These are phyloP conservation scores for Hibiscus mutabilis DNA, from an alignment of 345 rosid genomes.

Conservation along the genomic window DNA sequence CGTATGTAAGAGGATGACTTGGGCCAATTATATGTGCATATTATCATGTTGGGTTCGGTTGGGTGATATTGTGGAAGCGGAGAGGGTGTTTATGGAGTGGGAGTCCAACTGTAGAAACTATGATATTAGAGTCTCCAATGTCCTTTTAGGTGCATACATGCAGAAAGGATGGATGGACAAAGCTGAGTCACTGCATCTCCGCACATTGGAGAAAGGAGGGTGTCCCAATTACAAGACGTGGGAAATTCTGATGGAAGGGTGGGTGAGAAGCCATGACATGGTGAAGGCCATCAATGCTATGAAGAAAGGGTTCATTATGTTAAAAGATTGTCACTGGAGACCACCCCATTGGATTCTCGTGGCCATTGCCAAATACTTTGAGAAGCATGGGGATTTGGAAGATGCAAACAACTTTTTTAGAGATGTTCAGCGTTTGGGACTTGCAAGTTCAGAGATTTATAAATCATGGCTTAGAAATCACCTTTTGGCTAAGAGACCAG, in stretches of 20 bases:
- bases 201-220: conserved; percentile 45
- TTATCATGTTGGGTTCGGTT: conserved; percentile 46
- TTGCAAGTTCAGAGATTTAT: conserved; percentile 42
- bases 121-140: conserved; percentile 42
- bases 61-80: conserved; percentile 47
- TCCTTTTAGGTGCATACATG: conserved; percentile 41
- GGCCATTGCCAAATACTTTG: conserved; percentile 42
- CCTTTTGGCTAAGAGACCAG: conserved; percentile 30
- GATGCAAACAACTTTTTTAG: conserved; percentile 39
- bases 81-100: conserved; percentile 58
- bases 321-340: conserved; percentile 50
- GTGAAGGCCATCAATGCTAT: conserved; percentile 50
- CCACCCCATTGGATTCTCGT: conserved; percentile 33
- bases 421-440: conserved; percentile 35
- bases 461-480: conserved; percentile 44
- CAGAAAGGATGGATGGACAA: conserved; percentile 43
- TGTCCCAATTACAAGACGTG: conserved; percentile 67
- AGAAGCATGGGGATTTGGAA: conserved; percentile 38
- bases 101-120: conserved; percentile 19
- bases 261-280: conserved; percentile 41
- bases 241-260: conserved; percentile 67
- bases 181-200: conserved; percentile 45
- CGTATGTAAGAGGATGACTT: conserved; percentile 20
- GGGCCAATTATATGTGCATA: conserved; percentile 36
- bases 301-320: conserved; percentile 34